Evolutionary conservation across 2,329 filamentous ascomycete species (phyloP), one percentile per base, ranked within the genome.

Genomic region (Penicillium sp.): DNA sequence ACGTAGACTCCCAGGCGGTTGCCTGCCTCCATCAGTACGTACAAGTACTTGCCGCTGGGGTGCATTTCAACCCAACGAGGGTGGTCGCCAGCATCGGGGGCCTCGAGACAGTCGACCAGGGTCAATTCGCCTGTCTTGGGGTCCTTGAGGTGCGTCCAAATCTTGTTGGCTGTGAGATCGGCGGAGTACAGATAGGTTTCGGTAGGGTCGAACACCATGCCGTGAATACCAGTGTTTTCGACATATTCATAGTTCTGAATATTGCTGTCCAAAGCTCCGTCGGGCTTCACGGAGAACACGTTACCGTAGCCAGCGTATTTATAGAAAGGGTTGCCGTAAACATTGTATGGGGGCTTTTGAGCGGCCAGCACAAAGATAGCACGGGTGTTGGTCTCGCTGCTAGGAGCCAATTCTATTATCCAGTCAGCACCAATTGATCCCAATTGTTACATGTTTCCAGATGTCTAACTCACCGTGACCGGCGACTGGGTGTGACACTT

Each of bases 321-420:
- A 79, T 96, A 96, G 75, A 96, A 96, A 8, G 91, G 91, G 72
- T 94, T 94, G 72, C 89, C 89, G 75, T 96, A 96, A 58, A 96
- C 89, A 64, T 83, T 84, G 72, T 91, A 90, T 0, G 91, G 91
- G 1, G 90, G 81, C 65, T 90, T 83, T 63, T 86, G 82, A 21
- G 90, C 89, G 29, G 91, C 88, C 47, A 96, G 84, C 54, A 93
- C 83, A 78, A 96, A 96, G 73, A 96, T 96, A 65, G 91, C 91
- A 58, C 91, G 86, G 5, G 91, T 96, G 74, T 92, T 92, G 55
- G 89, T 90, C 48, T 87, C 83, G 56, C 83, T 72, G 59, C 84
- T 84, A 62, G 85, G 81, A 47, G 91, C 90, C 64, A 81, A 80
- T 56, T 86, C 88, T 91, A 21, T 9, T 21, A 5, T 6, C 24